Evolutionary conservation across 1,284 basidiomycete genomes (phyloP).

Genomic region (Tilletia setariae): DNA sequence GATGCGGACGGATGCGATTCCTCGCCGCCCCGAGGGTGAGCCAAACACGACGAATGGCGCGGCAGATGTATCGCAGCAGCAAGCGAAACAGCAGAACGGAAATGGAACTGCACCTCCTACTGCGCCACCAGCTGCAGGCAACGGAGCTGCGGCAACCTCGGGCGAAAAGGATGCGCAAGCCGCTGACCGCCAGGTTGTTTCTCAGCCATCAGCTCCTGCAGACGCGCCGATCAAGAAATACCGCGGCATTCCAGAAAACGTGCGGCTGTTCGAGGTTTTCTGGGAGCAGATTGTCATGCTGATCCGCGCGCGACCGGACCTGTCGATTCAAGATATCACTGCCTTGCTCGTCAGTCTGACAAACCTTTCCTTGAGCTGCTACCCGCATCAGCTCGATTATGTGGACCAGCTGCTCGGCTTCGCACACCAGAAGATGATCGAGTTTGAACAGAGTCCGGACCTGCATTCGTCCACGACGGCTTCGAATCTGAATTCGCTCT

Average conservation of each 20-base stretch:
- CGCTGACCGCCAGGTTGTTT: neutral
- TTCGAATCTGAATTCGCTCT: slow-evolving; percentile 43
- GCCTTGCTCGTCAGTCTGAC: slow-evolving; percentile 49
- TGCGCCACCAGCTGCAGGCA: slow-evolving; percentile 9
- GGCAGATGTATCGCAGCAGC: slow-evolving; percentile 23
- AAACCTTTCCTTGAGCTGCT: slow-evolving; percentile 51
- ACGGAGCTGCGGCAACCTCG: neutral
- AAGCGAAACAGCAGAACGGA: neutral
- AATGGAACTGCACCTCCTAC: neutral
- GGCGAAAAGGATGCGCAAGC: slow-evolving; percentile 5
- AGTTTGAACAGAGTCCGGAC: slow-evolving; percentile 40
- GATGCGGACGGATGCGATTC: slow-evolving; percentile 23
- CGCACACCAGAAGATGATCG: slow-evolving; percentile 43
- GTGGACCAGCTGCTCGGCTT: slow-evolving; percentile 53
- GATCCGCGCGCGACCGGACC: slow-evolving; percentile 50
- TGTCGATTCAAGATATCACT: slow-evolving; percentile 50
- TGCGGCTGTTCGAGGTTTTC: slow-evolving; percentile 52
- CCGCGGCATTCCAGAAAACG: slow-evolving; percentile 51
- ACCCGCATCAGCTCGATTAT: slow-evolving; percentile 52
- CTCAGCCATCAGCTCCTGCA: neutral
- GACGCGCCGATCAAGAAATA: slow-evolving; percentile 40
- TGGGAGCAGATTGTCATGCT: slow-evolving; percentile 53
- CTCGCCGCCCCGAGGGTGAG: slow-evolving; percentile 16
- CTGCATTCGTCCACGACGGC: slow-evolving; percentile 36
- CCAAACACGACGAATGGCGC: neutral